phyloP scores from a whole-genome alignment of 2,329 filamentous ascomycete species.

The Trichoderma semiorbis region DNA sequence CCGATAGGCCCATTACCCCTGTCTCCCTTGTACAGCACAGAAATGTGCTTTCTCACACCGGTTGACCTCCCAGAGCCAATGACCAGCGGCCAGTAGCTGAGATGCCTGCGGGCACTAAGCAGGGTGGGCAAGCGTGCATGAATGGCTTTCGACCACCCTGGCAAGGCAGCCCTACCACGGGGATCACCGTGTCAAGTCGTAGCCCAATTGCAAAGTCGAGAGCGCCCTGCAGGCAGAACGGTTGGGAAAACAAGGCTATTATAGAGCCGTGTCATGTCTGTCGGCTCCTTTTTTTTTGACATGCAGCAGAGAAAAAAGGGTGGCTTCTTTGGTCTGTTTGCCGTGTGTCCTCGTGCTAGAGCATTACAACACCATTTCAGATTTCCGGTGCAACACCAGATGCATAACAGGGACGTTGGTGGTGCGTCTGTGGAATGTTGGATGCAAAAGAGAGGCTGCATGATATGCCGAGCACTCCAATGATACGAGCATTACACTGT shows the following conservation, averaged over 20 bases:
- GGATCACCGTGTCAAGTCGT: constrained; percentile 1
- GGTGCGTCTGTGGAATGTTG: background rate
- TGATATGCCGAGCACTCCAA: background rate
- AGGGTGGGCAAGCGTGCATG: constrained; percentile 2
- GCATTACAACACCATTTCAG: background rate
- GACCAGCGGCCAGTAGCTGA: background rate
- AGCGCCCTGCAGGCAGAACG: background rate
- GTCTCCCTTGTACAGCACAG: constrained; percentile 1
- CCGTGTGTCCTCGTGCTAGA: background rate
- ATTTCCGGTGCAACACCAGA: background rate
- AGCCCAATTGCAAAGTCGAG: background rate
- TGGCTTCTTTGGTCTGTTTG: background rate
- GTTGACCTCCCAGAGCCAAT: constrained; percentile 9
- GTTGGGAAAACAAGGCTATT: constrained; percentile 5
- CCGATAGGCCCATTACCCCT: constrained; percentile 7
- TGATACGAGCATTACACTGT: constrained; percentile 7
- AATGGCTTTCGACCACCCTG: background rate
- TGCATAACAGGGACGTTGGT: background rate
- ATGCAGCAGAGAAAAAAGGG: background rate
- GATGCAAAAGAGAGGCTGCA: background rate
- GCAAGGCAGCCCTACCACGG: constrained; percentile 12
- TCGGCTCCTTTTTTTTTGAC: background rate
- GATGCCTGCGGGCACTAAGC: constrained; percentile 1
- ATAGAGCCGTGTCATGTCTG: background rate
- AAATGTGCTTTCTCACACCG: constrained; percentile 13